Evolutionary conservation across 2,329 filamentous ascomycete genomes (phyloP).

Genomic region (Capronia coronata): DNA sequence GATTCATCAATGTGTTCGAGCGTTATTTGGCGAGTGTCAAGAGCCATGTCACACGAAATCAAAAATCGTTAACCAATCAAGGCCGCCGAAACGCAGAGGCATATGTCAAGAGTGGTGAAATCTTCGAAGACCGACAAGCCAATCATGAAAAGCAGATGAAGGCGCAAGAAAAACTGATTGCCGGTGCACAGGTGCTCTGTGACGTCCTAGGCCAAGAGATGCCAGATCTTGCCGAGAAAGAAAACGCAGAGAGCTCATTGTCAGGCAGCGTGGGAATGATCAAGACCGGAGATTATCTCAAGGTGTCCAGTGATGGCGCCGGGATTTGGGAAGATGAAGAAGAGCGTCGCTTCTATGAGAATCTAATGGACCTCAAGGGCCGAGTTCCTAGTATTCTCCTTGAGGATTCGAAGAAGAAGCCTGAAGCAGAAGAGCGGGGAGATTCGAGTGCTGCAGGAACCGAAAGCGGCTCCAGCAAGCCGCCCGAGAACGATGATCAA

Average conservation of each 20-base stretch:
- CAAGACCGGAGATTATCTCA: conserved; percentile 87
- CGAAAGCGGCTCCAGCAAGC: conserved; percentile 43
- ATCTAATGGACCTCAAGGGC: conserved; percentile 87
- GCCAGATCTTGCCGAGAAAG: conserved; percentile 83
- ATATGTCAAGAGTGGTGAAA: conserved; percentile 96
- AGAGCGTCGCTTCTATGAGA: conserved; percentile 96
- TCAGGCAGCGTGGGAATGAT: conserved; percentile 84
- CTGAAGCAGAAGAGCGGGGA: conserved; percentile 72
- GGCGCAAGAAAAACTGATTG: conserved; percentile 78
- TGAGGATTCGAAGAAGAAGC: conserved; percentile 88
- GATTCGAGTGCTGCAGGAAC: conserved; percentile 55
- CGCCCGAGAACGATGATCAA: conserved; percentile 63
- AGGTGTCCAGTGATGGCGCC: conserved; percentile 79
- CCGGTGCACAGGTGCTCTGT: conserved; percentile 85
- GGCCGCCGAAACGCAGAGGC: conserved; percentile 93
- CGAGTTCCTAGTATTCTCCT: conserved; percentile 90
- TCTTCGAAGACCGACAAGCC: conserved; percentile 93
- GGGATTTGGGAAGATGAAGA: conserved; percentile 99
- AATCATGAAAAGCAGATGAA: conserved; percentile 95
- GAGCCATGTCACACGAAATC: conserved; percentile 77
- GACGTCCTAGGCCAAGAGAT: conserved; percentile 85
- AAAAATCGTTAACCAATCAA: conserved; percentile 79
- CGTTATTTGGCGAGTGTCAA: conserved; percentile 94
- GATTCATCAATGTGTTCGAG: conserved; percentile 76
- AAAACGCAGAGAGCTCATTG: conserved; percentile 57